Evolutionary conservation across 176 grass and related monocot genomes (phyloP).

Genomic region (Cymbopogon citratus): DNA sequence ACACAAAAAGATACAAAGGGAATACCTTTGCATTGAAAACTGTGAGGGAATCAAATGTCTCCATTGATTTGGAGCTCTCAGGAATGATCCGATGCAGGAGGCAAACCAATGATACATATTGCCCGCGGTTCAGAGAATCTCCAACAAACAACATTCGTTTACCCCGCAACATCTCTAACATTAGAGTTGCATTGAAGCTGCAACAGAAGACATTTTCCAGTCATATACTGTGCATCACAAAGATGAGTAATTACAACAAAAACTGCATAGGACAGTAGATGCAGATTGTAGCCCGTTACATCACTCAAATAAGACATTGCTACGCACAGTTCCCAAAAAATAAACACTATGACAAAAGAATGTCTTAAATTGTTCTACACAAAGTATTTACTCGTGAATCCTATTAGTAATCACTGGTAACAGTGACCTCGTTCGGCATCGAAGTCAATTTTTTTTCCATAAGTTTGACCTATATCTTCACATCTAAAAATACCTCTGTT

Average conservation of each 20-base stretch:
- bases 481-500: background rate
- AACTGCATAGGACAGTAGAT: background rate
- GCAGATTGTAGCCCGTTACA: background rate
- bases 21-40: slow-evolving; percentile 89
- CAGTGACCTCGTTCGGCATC: background rate
- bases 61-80: slow-evolving; percentile 63
- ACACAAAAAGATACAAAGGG: background rate
- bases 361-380: background rate
- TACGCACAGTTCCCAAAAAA: background rate
- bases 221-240: background rate
- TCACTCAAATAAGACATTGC: background rate
- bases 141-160: slow-evolving; percentile 92
- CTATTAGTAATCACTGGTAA: background rate
- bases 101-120: slow-evolving; percentile 82
- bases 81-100: slow-evolving; percentile 71
- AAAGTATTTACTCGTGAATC: background rate
- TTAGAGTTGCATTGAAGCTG: slow-evolving; percentile 86
- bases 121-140: slow-evolving; percentile 79
- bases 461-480: background rate
- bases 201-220: background rate
- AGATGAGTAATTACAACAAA: background rate
- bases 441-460: background rate
- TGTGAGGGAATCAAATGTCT: slow-evolving; percentile 65
- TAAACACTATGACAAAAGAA: background rate
- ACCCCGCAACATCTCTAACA: slow-evolving; percentile 76